A percentile compares a stretch with the other conserved stretches of the same genome.
phyloP scores from a whole-genome alignment of 257 asterid genomes.

The Solanum bulbocastanum region DNA sequence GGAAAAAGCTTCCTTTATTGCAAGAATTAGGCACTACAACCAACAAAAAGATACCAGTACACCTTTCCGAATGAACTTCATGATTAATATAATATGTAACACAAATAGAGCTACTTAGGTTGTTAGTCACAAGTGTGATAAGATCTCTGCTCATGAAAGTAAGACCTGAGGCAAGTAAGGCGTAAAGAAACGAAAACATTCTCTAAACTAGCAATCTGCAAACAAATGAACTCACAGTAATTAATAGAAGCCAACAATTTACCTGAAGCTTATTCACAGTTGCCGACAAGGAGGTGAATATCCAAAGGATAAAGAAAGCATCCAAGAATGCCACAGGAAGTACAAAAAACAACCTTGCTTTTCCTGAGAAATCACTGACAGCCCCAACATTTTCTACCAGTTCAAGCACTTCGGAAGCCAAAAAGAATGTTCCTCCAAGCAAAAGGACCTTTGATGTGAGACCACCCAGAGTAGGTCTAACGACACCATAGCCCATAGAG shows the following conservation, averaged over 20 bases:
- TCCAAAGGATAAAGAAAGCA: conserved; percentile 95
- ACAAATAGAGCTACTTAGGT: neutral
- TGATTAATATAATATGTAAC: neutral
- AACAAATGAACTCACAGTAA: neutral
- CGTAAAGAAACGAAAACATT: neutral
- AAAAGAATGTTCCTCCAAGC: conserved; percentile 86
- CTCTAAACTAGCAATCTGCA: neutral
- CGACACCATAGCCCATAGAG: conserved; percentile 98
- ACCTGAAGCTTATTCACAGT: conserved; percentile 98
- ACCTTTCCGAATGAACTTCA: neutral
- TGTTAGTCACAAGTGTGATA: neutral
- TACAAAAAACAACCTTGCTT: conserved; percentile 72
- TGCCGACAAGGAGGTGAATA: conserved; percentile 77
- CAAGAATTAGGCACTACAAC: neutral
- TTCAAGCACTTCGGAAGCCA: conserved; percentile 83
- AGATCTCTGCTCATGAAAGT: neutral
- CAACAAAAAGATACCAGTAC: neutral
- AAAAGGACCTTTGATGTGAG: conserved; percentile 80
- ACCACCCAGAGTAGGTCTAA: conserved; percentile 93
- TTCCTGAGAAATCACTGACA: conserved; percentile 85
- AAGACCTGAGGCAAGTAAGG: neutral
- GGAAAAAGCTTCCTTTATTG: neutral
- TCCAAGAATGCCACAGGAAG: conserved; percentile 93
- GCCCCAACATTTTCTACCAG: conserved; percentile 87
- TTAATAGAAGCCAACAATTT: conserved; percentile 4